Conservation (phyloP, 768 basidiomycete genomes). For the Termitomyces heimii region DNA sequence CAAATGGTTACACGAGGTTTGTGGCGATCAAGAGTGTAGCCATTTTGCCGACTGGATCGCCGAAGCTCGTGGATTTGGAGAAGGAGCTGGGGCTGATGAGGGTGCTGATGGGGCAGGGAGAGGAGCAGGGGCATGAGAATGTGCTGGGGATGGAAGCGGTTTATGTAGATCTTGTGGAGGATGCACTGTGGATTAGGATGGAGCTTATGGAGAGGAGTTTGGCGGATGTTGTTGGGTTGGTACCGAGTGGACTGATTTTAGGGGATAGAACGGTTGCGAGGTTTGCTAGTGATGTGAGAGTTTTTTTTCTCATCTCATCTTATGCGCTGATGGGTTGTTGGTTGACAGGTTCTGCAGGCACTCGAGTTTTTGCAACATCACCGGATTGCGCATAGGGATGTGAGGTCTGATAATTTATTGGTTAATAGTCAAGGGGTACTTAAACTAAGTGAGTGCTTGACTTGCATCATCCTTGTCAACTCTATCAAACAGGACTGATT, state of each 20-base stretch:
- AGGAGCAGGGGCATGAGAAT: slow-evolving; percentile 54
- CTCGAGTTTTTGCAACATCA: slow-evolving; percentile 60
- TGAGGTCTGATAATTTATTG: slow-evolving; percentile 79
- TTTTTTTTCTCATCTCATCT: slow-evolving; percentile 6
- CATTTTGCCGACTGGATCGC: slow-evolving; percentile 48
- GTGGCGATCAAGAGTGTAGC: slow-evolving; percentile 77
- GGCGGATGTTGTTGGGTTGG: slow-evolving; percentile 71
- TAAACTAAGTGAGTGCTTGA: slow-evolving; percentile 56
- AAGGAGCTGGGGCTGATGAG: slow-evolving; percentile 58
- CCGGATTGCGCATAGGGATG: slow-evolving; percentile 75
- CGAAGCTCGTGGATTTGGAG: slow-evolving; percentile 59
- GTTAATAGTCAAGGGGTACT: slow-evolving; percentile 64
- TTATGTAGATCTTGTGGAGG: slow-evolving; percentile 61
- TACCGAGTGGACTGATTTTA: slow-evolving; percentile 54
- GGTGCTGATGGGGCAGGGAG: slow-evolving; percentile 27
- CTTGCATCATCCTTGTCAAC: background rate
- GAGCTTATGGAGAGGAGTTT: slow-evolving; percentile 86
- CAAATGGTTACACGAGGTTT: slow-evolving; percentile 28
- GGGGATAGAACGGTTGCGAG: slow-evolving; percentile 67
- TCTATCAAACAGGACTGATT: background rate
- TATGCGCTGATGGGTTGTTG: background rate
- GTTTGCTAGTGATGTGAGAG: slow-evolving; percentile 72
- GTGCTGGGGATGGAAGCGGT: slow-evolving; percentile 63
- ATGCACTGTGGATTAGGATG: slow-evolving; percentile 82
- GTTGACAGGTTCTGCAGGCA: slow-evolving; percentile 51